phyloP scores from a whole-genome alignment of 2,329 filamentous ascomycete species.

The Sporothrix brunneoviolacea region DNA sequence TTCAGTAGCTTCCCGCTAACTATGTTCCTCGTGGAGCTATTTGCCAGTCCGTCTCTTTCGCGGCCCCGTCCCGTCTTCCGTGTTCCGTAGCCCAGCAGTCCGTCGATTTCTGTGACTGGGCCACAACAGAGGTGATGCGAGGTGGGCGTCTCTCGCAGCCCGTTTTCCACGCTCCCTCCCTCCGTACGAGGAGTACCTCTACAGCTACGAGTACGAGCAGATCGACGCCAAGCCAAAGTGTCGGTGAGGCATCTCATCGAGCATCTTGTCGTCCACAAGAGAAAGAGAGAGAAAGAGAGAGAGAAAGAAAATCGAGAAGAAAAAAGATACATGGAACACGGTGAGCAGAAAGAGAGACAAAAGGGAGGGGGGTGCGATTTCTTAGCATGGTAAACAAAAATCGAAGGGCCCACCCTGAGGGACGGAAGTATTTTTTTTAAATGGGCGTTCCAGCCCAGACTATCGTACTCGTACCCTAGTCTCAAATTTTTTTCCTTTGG shows the following conservation, averaged over 20 bases:
- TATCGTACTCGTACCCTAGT: too few relatives aligned
- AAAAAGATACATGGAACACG: neutral
- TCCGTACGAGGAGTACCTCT: too few relatives aligned
- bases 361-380: neutral
- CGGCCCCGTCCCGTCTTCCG: constrained; percentile 10
- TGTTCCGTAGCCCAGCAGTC: constrained; percentile 3
- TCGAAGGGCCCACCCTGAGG: too few relatives aligned
- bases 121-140: neutral
- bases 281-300: neutral
- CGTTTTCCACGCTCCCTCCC: too few relatives aligned
- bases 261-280: too few relatives aligned
- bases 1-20: neutral
- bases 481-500: neutral
- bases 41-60: neutral
- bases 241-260: too few relatives aligned
- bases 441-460: too few relatives aligned
- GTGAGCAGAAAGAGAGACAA: neutral
- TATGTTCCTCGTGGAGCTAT: neutral
- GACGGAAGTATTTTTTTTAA: neutral
- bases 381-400: neutral
- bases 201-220: too few relatives aligned
- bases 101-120: neutral
- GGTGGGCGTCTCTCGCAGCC: too few relatives aligned
- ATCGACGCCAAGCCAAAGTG: constrained; percentile 8
- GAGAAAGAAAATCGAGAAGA: neutral